phyloP scores from a whole-genome alignment of 1,284 basidiomycete species.

The Heterobasidion irregulare region DNA sequence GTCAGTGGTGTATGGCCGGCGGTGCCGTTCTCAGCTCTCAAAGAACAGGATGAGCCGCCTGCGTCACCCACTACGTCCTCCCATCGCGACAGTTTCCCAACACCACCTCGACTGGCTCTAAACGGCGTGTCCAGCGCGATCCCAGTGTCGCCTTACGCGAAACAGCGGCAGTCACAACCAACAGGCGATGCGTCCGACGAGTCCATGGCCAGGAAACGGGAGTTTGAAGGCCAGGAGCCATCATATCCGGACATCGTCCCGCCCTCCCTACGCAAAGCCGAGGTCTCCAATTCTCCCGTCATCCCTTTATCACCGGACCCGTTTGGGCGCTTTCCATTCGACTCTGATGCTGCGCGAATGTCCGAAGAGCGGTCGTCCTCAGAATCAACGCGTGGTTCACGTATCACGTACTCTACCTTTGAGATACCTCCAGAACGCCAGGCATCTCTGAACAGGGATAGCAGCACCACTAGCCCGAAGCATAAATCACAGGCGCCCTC shows the following conservation, averaged over 20 bases:
- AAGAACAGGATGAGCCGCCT: constrained; percentile 11
- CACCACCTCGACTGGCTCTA: constrained; percentile 53
- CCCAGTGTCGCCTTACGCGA: constrained; percentile 34
- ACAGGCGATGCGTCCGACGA: constrained; percentile 28
- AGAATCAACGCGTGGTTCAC: neutral
- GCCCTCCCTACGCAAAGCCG: constrained; percentile 3
- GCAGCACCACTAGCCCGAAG: constrained; percentile 2
- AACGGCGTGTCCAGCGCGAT: constrained; percentile 59
- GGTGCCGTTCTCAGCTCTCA: constrained; percentile 25
- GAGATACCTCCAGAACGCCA: constrained; percentile 6
- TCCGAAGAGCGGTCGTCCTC: neutral
- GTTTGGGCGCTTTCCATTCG: constrained; percentile 61
- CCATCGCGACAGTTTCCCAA: constrained; percentile 22
- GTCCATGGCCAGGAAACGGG: constrained; percentile 42
- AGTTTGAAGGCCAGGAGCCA: constrained; percentile 37
- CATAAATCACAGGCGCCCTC: constrained; percentile 23
- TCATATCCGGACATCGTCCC: constrained; percentile 45
- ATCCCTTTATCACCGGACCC: constrained; percentile 73
- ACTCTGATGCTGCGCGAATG: constrained; percentile 21
- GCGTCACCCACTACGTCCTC: constrained; percentile 5
- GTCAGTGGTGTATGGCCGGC: constrained; percentile 26
- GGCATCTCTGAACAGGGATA: constrained; percentile 2
- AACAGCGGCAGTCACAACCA: constrained; percentile 8
- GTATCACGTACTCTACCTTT: constrained; percentile 6
- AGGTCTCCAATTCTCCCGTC: constrained; percentile 14